A percentile compares a stretch with the other conserved stretches of the same genome.
Conservation (phyloP, 139 green algal genomes). For the Chlorella sp. region DNA sequence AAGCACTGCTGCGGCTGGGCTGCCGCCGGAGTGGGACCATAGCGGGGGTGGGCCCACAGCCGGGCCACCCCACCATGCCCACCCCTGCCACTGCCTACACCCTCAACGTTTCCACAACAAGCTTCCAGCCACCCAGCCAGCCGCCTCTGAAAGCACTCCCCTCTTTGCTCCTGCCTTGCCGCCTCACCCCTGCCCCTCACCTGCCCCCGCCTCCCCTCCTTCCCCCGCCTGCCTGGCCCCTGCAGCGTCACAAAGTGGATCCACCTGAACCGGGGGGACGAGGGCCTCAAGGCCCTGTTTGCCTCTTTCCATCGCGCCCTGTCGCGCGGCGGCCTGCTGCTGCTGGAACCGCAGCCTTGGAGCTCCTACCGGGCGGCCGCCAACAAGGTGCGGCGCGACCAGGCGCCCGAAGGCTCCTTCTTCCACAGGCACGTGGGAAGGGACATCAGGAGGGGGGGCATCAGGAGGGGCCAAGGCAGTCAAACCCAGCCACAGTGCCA, state of each 20-base stretch:
- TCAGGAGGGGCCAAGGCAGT: no score
- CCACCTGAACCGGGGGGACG: constrained; percentile 91
- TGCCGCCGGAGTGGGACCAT: no score
- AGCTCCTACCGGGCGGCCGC: constrained; percentile 78
- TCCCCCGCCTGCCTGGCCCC: not conserved
- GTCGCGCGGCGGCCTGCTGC: constrained; percentile 75
- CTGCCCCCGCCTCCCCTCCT: not conserved
- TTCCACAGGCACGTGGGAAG: constrained; percentile 17
- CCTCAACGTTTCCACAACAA: no score
- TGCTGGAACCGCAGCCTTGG: constrained; percentile 95
- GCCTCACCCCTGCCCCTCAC: not conserved
- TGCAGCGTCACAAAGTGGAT: constrained; percentile 93
- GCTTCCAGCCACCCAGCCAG: not conserved
- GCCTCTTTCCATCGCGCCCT: constrained; percentile 46
- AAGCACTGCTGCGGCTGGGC: no score
- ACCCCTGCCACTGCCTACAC: no score
- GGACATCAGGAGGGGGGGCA: no score
- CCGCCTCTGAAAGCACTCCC: not conserved
- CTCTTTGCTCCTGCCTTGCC: not conserved
- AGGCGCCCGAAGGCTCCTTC: constrained; percentile 19
- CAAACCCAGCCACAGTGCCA: no score
- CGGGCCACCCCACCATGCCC: no score
- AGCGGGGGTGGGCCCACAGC: no score
- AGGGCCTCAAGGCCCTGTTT: constrained; percentile 79
- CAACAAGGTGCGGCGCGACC: constrained; percentile 55